Evolutionary conservation across 768 basidiomycete genomes (phyloP).

Genomic region (Amanita exitialis): DNA sequence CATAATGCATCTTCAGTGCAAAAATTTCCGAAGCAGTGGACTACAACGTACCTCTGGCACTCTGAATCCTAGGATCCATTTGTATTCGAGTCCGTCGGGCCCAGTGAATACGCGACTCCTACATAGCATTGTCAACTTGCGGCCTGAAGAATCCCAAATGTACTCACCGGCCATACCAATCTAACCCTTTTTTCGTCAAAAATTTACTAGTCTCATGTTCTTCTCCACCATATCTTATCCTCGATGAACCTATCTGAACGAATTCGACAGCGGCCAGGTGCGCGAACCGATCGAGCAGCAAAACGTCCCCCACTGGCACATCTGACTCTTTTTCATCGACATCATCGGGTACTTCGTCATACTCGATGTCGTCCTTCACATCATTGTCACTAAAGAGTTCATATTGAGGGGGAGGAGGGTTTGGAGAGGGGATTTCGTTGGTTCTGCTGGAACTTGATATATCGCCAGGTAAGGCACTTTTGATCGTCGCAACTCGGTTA

Average conservation of each 20-base stretch:
- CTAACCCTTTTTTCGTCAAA: slow-evolving; percentile 13
- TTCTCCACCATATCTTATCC: slow-evolving; percentile 3
- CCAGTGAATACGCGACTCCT: slow-evolving; percentile 25
- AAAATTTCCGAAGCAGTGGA: neutral
- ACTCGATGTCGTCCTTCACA: neutral
- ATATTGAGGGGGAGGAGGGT: neutral
- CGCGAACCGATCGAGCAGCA: slow-evolving; percentile 6
- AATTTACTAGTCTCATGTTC: neutral
- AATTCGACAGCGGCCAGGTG: slow-evolving; percentile 11
- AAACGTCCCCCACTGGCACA: neutral
- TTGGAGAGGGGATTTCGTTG: neutral
- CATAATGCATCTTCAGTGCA: neutral
- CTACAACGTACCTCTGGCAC: slow-evolving; percentile 11
- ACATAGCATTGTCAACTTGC: too few species aligned
- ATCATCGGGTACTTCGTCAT: neutral
- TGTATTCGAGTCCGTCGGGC: slow-evolving; percentile 21
- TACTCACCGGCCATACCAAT: slow-evolving; percentile 10
- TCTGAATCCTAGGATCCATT: slow-evolving; percentile 19
- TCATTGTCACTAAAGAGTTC: neutral
- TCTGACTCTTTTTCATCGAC: neutral
- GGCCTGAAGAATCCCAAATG: neutral
- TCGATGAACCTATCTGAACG: slow-evolving; percentile 5
- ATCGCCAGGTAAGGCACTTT: slow-evolving; percentile 5
- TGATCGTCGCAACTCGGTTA: slow-evolving; percentile 8
- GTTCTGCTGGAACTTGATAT: neutral